These are phyloP conservation scores for Pichia phayaonensis DNA, from an alignment of 805 yeast species.

Conservation along the genomic window DNA sequence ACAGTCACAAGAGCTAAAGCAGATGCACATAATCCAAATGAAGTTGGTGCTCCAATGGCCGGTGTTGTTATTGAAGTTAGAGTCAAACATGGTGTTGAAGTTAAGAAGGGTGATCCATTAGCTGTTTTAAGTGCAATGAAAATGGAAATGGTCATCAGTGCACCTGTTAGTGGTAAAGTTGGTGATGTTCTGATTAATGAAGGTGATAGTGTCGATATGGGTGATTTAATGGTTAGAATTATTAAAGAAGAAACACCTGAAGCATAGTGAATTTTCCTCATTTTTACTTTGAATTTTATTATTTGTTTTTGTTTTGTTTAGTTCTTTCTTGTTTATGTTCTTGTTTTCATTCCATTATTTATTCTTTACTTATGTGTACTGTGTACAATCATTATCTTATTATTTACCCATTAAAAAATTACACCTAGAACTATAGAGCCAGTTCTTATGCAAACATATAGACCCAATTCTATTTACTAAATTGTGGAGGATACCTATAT, in stretches of 20 bases:
- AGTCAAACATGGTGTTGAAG: conserved; percentile 78
- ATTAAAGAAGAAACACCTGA: conserved; percentile 24
- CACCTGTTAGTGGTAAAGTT: conserved; percentile 82
- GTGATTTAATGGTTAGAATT: conserved; percentile 71
- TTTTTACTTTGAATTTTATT: neutral
- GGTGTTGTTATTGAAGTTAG: conserved; percentile 96
- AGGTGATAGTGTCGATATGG: conserved; percentile 94
- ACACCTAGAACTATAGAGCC: too few species aligned
- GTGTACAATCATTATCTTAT: too few species aligned
- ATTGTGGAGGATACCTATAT: too few species aligned
- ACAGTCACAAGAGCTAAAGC: conserved; percentile 86
- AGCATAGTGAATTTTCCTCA: neutral
- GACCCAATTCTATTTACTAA: too few species aligned
- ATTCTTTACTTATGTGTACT: neutral
- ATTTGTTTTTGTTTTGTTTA: neutral
- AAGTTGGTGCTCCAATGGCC: conserved; percentile 98
- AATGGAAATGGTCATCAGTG: conserved; percentile 98
- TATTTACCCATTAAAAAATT: too few species aligned
- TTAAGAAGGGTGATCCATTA: conserved; percentile 93
- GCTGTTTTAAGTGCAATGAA: conserved; percentile 97
- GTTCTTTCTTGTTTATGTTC: neutral
- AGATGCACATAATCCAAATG: conserved; percentile 75
- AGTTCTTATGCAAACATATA: too few species aligned
- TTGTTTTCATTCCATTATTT: neutral
- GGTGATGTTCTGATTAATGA: conserved; percentile 71